Percentiles rank a stretch among this genome's conserved stretches.
These are phyloP conservation scores for Rhynchospora breviuscula DNA, from an alignment of 176 grass and related monocot genomes.

Conservation along the genomic window DNA sequence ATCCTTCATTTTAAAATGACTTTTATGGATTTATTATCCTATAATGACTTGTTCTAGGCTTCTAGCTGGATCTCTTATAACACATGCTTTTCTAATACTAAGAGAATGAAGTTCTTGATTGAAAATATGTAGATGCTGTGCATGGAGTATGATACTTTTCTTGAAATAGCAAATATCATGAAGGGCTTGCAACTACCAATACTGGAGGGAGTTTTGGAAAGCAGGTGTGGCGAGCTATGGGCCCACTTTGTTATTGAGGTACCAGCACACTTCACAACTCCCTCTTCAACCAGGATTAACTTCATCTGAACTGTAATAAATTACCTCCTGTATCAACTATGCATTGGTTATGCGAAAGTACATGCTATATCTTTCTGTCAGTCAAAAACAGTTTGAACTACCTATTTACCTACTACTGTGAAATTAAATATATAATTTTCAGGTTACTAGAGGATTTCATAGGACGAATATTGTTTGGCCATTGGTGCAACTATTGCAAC, in stretches of 20 bases:
- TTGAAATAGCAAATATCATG: conserved; percentile 45
- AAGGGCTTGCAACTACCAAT: conserved; percentile 46
- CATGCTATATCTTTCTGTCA: not conserved
- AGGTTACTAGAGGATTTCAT: conserved; percentile 44
- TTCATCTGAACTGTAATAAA: not conserved
- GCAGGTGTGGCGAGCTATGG: conserved; percentile 36
- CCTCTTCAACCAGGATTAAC: no score
- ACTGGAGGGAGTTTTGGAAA: conserved; percentile 55
- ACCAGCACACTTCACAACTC: not conserved
- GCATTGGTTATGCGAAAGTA: not conserved
- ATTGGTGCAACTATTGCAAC: conserved; percentile 56
- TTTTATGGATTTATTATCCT: not conserved
- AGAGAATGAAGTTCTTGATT: not conserved
- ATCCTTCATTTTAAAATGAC: not conserved
- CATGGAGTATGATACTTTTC: conserved; percentile 44
- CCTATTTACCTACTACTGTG: no score
- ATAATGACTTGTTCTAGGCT: not conserved
- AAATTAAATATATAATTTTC: not conserved
- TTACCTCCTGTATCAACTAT: no score
- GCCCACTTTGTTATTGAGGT: conserved; percentile 65
- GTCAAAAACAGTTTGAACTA: no score
- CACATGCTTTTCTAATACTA: not conserved
- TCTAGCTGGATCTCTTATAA: no score
- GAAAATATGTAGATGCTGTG: conserved; percentile 42
- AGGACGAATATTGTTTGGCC: conserved; percentile 68